Evolutionary conservation across 176 grass and related monocot genomes (phyloP).

Genomic region (Luzula sylvatica): DNA sequence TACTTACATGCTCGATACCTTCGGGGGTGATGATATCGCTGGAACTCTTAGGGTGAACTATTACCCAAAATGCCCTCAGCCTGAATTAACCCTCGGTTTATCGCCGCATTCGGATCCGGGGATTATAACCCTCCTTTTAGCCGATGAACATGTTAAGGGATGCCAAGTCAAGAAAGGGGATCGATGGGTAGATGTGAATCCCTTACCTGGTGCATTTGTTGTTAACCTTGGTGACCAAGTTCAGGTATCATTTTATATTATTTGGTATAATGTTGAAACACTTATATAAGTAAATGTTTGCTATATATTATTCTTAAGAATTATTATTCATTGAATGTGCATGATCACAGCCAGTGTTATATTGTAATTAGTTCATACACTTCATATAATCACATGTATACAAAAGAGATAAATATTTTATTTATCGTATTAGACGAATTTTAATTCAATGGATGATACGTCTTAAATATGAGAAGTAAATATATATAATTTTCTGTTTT

Average conservation of each 20-base stretch:
- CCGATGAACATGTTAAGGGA: conserved; percentile 44
- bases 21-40: conserved; percentile 31
- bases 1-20: conserved; percentile 27
- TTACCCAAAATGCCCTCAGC: conserved; percentile 68
- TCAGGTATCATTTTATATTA: conserved; percentile 28
- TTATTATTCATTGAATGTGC: too few relatives aligned
- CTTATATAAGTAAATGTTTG: not conserved
- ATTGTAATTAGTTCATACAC: too few relatives aligned
- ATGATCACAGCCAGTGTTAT: too few relatives aligned
- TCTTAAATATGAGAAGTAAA: too few relatives aligned
- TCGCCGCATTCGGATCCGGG: conserved; percentile 68
- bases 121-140: conserved; percentile 47
- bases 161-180: conserved; percentile 48
- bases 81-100: conserved; percentile 54
- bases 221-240: conserved; percentile 66
- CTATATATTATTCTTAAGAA: too few relatives aligned
- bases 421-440: too few relatives aligned
- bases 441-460: too few relatives aligned
- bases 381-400: too few relatives aligned
- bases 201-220: conserved; percentile 35
- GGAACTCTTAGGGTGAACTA: conserved; percentile 42
- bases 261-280: not conserved
- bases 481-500: not conserved
- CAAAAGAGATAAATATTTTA: too few relatives aligned
- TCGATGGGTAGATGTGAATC: conserved; percentile 44